phyloP scores from a whole-genome alignment of 257 asterid genomes.

The Hygrophila difformis region DNA sequence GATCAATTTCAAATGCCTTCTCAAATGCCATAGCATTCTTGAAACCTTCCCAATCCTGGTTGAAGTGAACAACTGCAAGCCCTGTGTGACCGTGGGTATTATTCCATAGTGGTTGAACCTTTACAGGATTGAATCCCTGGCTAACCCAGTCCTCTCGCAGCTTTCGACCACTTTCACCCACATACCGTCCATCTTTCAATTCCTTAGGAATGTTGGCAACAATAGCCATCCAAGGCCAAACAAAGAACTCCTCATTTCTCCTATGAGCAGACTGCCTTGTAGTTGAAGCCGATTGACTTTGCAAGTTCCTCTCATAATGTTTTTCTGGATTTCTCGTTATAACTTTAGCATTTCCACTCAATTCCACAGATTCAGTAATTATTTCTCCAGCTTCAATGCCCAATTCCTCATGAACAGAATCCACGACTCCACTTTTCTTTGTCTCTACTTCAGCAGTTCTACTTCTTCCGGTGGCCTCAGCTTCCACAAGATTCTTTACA shows the following conservation, averaged over 20 bases:
- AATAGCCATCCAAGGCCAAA: conserved; percentile 86
- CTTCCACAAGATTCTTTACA: conserved; percentile 10
- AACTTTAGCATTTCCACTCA: conserved; percentile 6
- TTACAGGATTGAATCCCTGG: conserved; percentile 63
- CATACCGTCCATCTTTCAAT: conserved; percentile 39
- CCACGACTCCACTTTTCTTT: conserved; percentile 3
- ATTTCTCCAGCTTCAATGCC: conserved; percentile 23
- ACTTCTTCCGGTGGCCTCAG: conserved; percentile 1
- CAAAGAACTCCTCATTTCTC: conserved; percentile 49
- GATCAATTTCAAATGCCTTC: conserved; percentile 58
- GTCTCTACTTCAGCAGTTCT: conserved; percentile 4
- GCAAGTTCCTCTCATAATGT: conserved; percentile 9
- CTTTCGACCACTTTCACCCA: conserved; percentile 59
- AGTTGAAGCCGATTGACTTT: conserved; percentile 10
- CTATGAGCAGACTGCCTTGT: conserved; percentile 10
- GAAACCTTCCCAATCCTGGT: conserved; percentile 74
- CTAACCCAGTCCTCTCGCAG: conserved; percentile 44
- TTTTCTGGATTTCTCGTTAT: conserved; percentile 7
- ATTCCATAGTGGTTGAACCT: conserved; percentile 66
- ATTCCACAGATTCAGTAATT: conserved; percentile 6
- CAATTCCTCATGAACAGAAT: conserved; percentile 10
- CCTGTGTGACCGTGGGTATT: conserved; percentile 57
- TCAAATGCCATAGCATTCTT: conserved; percentile 65
- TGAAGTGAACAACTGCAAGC: conserved; percentile 61
- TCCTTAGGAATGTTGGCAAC: conserved; percentile 62